Base-by-base conservation (phyloP, 2,329 filamentous ascomycete species). In the Cylindrodendrum hubeiense region DNA sequence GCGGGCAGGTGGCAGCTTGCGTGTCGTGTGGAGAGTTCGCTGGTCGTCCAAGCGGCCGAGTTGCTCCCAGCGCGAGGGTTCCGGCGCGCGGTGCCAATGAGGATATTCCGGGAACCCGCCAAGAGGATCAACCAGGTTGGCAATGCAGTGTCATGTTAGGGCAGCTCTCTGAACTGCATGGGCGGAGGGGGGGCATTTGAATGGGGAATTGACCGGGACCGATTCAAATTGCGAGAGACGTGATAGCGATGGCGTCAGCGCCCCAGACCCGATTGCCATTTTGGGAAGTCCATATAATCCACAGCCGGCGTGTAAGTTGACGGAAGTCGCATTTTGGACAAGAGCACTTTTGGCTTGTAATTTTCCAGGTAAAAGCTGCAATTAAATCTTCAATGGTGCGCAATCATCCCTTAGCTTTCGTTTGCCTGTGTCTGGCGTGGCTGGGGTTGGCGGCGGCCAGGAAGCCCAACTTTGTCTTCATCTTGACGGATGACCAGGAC, bases 401-500 rank as follows among this genome's bases (percentile, higher is more conserved):
- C 28, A 41, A 19, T 17, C 46, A 50, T 28, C 46, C 33, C 9
- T 53, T 57, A 9, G 19, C 28, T n/a, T 33, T 17, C 6, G 17
- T 39, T 19, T 47, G 49, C 30, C 41, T 55, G 8, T 55, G 43
- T 15, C 28, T 65, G 6, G 22, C 33, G 26, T 60, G 50, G 49
- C 28, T 56, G 12, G 34, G 44, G 13, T 13, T 51, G 34, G 44
- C n/a, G 17, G 17, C 56, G 22, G 34, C 49, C 21, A 58, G 59
- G 24, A 47, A 58, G 33, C 83, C 85, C 0, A 91, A 91, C 70
- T 86, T 91, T 57, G 79, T 91, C 34, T 89, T 91, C 71, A 86
- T 91, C 67, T 79, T 91, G 33, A 89, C 88, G 0, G 89, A 91
- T 66, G 89, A 91, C 66, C 89, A 91, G 71, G 89, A 91, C 70